phyloP scores from a whole-genome alignment of 2,329 filamentous ascomycete species.

The Penicillium sp. region DNA sequence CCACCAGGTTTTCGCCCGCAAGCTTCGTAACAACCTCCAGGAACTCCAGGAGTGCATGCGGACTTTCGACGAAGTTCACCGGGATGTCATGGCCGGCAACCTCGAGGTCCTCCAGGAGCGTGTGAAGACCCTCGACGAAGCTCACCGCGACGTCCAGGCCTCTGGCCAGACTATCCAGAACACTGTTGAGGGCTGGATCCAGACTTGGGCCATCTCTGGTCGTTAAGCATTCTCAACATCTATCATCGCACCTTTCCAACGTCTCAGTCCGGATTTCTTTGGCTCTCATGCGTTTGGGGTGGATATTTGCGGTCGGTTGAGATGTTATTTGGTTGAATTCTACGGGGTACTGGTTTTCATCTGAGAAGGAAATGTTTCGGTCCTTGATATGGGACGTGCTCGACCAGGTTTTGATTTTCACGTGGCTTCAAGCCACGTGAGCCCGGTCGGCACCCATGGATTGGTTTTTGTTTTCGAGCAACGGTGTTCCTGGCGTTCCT shows the following conservation, averaged over 20 bases:
- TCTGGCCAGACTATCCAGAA: constrained; percentile 14
- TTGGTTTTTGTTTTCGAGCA: not conserved
- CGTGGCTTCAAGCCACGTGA: not conserved
- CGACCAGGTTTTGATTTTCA: not conserved
- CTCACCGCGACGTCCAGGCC: constrained; percentile 9
- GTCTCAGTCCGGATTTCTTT: not conserved
- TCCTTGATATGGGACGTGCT: not conserved
- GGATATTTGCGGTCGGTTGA: not conserved
- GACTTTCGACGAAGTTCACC: constrained; percentile 33
- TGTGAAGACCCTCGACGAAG: constrained; percentile 46
- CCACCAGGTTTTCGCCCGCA: constrained; percentile 55
- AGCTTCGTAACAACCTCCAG: constrained; percentile 56
- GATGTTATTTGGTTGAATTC: not conserved
- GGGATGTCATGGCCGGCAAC: not conserved
- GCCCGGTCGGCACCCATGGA: not conserved
- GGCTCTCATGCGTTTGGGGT: not conserved
- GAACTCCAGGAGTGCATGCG: constrained; percentile 58
- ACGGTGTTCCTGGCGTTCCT: not conserved
- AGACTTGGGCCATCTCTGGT: constrained; percentile 14
- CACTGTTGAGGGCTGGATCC: constrained; percentile 22
- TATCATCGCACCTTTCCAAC: not conserved
- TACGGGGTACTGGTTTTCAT: not conserved
- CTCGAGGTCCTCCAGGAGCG: constrained; percentile 51
- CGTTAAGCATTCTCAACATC: not conserved
- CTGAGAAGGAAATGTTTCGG: not conserved